Evolutionary conservation across 2,329 filamentous ascomycete genomes (phyloP), one percentile per base, ranked within the genome.

Genomic region (Penicillium sp.): DNA sequence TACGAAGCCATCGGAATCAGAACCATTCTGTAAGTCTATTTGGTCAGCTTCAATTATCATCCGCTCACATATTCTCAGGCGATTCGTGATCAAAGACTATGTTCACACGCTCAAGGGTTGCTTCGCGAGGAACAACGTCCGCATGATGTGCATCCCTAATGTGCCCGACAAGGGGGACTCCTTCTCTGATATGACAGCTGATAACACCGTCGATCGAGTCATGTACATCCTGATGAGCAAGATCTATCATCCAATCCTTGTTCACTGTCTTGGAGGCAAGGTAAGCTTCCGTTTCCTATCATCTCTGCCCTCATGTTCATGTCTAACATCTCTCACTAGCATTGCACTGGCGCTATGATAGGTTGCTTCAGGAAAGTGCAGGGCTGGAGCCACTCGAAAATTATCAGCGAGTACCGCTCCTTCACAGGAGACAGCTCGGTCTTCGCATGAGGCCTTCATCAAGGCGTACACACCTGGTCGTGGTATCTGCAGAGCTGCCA

Each of bases 261-360:
- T 97, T 51, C 93, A 97, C 77, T 97, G 93, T 84, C 97, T 97
- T 74, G 93, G 96, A 69, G 93, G 93, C 74, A 95, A 89, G 79
- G 86, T 88, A 77, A 66, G 79, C 70, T 28, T 44, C 24, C 24
- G 8, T 49, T 28, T 30, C 8, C 17, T 7, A 17, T 17, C 45
- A 30, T 9, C 13, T 13, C 6, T 49, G 6, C 24, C 13, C 1
- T 53, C 50, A 53, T 10, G 15, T 38, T 17, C n/a, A 37, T 3
- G 17, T 40, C 3, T 24, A 3, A n/a, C 38, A 37, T 10, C 1
- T 22, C 28, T 59, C 40, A 53, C 30, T 64, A 91, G 85, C 93
- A 97, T 74, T 90, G 93, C 61, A 97, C 93, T 22, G 93, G 93
- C 22, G 97, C 92, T 73, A 89, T 95, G n/a, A 86, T 93, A 53